Base-by-base conservation (phyloP, 75 land plant species). In the Isoetes taiwanensis region DNA sequence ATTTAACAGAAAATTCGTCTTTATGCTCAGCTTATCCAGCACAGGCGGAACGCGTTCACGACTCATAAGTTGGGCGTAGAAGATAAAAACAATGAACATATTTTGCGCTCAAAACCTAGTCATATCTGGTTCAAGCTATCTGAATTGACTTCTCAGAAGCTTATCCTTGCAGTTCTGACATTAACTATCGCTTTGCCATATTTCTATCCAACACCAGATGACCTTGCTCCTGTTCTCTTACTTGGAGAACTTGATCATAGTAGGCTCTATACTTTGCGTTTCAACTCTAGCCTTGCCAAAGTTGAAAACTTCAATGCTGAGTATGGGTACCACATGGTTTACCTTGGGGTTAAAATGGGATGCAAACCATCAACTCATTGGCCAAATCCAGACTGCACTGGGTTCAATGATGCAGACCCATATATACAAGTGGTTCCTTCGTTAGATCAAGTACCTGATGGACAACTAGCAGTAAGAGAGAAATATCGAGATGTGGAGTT, bases 61-160 rank as follows among this genome's bases (percentile, higher is more conserved):
- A n/a, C n/a, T n/a, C n/a, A n/a, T n/a, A n/a, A n/a, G n/a, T n/a
- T n/a, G n/a, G n/a, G n/a, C n/a, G n/a, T n/a, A n/a, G n/a, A n/a
- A n/a, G n/a, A n/a, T n/a, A n/a, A n/a, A n/a, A n/a, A n/a, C n/a
- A n/a, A n/a, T n/a, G n/a, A n/a, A n/a, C n/a, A n/a, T n/a, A n/a
- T n/a, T n/a, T n/a, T n/a, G n/a, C n/a, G n/a, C n/a, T n/a, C n/a
- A 3, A 72, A 72, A 56, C 75, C 75, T 21, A 72, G 75, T 32
- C 60, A 72, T 56, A 28, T 72, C 11, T 72, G 75, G 75, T 64
- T 67, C 17, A 55, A 63, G 34, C 65, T 72, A 11, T 72, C 72
- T 2, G 75, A 72, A 54, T 34, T 72, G 16, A 67, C 70, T 20
- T 52, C 72, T 28, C 72, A 72, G 27, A 72, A 66, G 60, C 53